phyloP scores from a whole-genome alignment of 2,329 filamentous ascomycete species.

The Exophiala dermatitidis region DNA sequence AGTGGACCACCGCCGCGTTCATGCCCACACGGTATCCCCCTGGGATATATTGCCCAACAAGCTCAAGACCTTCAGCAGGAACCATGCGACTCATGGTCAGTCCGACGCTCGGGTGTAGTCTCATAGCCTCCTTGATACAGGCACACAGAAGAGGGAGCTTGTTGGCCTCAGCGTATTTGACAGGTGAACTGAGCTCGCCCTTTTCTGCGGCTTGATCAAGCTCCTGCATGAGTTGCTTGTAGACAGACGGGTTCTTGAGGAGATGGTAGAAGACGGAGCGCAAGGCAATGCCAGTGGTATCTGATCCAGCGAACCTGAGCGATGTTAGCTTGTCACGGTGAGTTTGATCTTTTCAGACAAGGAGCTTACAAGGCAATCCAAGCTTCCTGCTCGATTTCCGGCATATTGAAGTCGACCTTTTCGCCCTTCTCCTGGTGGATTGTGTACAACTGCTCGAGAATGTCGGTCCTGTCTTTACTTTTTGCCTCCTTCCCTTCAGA shows the following conservation, averaged over 20 bases:
- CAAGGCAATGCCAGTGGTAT: conserved; percentile 20
- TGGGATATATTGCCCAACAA: conserved; percentile 16
- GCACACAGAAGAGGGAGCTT: conserved; percentile 20
- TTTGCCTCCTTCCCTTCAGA: conserved; percentile 19
- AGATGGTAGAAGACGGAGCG: conserved; percentile 36
- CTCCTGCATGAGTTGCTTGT: conserved; percentile 11
- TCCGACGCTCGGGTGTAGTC: conserved; percentile 24
- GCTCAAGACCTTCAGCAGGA: conserved; percentile 18
- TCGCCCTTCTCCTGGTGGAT: conserved; percentile 30
- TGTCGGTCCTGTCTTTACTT: conserved; percentile 27
- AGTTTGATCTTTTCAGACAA: background rate
- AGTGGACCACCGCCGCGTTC: conserved; percentile 24
- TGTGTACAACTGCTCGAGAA: conserved; percentile 29
- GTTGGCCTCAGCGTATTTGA: conserved; percentile 17
- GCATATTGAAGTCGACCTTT: conserved; percentile 29
- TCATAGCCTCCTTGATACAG: conserved; percentile 23
- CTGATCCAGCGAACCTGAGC: conserved; percentile 14
- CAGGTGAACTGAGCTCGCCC: conserved; percentile 12
- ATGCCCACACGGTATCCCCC: conserved; percentile 18
- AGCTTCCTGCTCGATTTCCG: conserved; percentile 19
- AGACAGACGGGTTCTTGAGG: conserved; percentile 36
- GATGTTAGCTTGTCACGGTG: background rate
- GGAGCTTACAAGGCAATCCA: conserved; percentile 14
- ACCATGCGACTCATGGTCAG: conserved; percentile 26
- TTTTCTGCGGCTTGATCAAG: conserved; percentile 9